These are phyloP conservation scores for Phytophthora brassicae DNA, from an alignment of 352 stramenopile species.

Conservation along the genomic window DNA sequence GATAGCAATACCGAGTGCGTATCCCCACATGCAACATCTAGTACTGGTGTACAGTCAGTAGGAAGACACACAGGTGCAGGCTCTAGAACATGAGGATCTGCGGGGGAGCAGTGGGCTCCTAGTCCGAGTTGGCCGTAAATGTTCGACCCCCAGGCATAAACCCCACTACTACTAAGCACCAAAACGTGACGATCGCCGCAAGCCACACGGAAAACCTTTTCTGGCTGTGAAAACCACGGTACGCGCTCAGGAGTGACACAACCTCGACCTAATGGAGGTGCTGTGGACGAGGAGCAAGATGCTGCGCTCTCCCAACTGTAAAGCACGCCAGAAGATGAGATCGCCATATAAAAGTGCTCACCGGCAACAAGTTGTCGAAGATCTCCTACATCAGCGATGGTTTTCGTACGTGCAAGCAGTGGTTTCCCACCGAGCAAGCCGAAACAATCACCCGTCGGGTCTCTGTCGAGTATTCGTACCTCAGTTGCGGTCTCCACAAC, in stretches of 20 bases:
- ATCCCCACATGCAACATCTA: constrained; percentile 65
- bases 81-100: constrained; percentile 24
- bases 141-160: constrained; percentile 71
- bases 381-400: constrained; percentile 38
- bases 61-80: constrained; percentile 27
- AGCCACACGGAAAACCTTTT: constrained; percentile 38
- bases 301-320: constrained; percentile 39
- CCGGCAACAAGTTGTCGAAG: constrained; percentile 43
- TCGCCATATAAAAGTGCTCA: constrained; percentile 36
- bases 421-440: constrained; percentile 44
- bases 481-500: not conserved
- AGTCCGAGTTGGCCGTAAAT: constrained; percentile 67
- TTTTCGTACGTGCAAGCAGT: constrained; percentile 48
- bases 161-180: constrained; percentile 24
- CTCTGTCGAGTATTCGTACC: constrained; percentile 20
- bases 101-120: constrained; percentile 22
- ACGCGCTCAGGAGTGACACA: constrained; percentile 21
- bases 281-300: constrained; percentile 3
- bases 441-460: constrained; percentile 53
- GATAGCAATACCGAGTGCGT: constrained; percentile 69
- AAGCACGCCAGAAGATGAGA: constrained; percentile 34
- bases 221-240: constrained; percentile 17
- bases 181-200: constrained; percentile 54
- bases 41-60: constrained; percentile 1
- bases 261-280: constrained; percentile 15